Base-by-base conservation (phyloP, 768 basidiomycete species). In the Cystofilobasidium macerans region DNA sequence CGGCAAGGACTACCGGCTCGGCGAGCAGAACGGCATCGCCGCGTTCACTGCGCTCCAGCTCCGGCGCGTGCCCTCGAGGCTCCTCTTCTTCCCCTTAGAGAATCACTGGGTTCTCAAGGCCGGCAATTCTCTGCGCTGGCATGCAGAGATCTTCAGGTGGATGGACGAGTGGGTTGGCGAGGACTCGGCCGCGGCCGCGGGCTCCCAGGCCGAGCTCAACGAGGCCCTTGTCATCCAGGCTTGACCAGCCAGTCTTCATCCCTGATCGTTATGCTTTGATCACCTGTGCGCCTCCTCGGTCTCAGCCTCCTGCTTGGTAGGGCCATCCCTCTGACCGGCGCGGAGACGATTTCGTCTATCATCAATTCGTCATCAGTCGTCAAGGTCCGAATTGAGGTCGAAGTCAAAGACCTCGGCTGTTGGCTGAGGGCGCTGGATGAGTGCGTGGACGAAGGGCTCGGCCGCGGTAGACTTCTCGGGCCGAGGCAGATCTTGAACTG, bases 121-220 rank as follows among this genome's bases (percentile, higher is more conserved):
- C 0, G 68, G 65, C 22, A 79, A 78, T 71, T 74, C 74, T n/a
- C 36, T 72, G 8, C 71, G 70, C 57, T 98, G 94, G 94, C 89
- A 97, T 77, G 80, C 87, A 70, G 94, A 99, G 75, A 86, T 98
- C 16, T 86, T 99, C 78, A 81, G 83, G 67, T 98, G 90, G 90
- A 86, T 95, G 69, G 83, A 78, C 38, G 75, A 79, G 70, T 79
- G 76, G 76, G 72, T 76, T 4, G 76, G 75, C 18, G 69, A 70
- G 32, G 69, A 56, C n/a, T 61, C 68, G 7, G 35, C 48, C 13
- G 67, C 67, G 9, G 57, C 57, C 32, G 30, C 35, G 36, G 4
- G 26, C 43, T 36, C 48, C 5, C 38, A 42, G 4, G 56, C 54
- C 24, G 45, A 43, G 12, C 22, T 22, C 20, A 7, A 18, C 20